A percentile compares a stretch with the other conserved stretches of the same genome.
These are phyloP conservation scores for Flaveria floridana DNA, from an alignment of 140 eudicot genomes.

Conservation along the genomic window DNA sequence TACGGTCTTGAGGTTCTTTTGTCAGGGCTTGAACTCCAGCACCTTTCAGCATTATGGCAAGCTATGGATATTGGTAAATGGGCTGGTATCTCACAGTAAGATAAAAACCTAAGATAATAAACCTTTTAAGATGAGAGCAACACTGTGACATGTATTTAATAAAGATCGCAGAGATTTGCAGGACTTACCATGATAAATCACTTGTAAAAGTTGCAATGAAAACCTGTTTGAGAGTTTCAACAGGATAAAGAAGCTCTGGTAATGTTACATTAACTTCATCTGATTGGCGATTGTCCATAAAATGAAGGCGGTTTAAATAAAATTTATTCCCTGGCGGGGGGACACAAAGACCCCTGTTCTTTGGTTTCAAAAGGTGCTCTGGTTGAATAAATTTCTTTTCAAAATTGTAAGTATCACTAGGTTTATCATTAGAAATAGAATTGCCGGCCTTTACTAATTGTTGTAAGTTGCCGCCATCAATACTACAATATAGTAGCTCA, in stretches of 20 bases:
- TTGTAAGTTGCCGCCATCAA: constrained; percentile 19
- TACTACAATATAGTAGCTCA: constrained; percentile 17
- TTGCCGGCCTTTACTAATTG: constrained; percentile 24
- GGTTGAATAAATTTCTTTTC: constrained; percentile 23
- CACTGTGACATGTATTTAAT: background rate
- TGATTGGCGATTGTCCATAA: constrained; percentile 38
- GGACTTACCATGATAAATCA: constrained; percentile 69
- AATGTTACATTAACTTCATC: constrained; percentile 53
- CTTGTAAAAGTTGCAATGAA: constrained; percentile 87
- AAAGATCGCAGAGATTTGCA: background rate
- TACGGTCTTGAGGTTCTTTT: constrained; percentile 60
- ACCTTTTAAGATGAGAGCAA: constrained; percentile 14
- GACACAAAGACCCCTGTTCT: constrained; percentile 41
- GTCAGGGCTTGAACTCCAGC: constrained; percentile 78
- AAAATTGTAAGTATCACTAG: constrained; percentile 19
- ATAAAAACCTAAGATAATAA: constrained; percentile 60
- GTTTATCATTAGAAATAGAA: constrained; percentile 20
- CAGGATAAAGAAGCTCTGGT: constrained; percentile 82
- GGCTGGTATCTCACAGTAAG: constrained; percentile 69
- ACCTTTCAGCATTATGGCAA: constrained; percentile 79
- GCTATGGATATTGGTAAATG: constrained; percentile 74
- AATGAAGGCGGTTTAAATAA: constrained; percentile 68
- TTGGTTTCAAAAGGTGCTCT: constrained; percentile 19
- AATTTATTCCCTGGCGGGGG: constrained; percentile 79
- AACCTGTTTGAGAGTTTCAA: constrained; percentile 54